These are phyloP conservation scores for Populus tremula DNA, from an alignment of 345 rosid species.

Conservation along the genomic window DNA sequence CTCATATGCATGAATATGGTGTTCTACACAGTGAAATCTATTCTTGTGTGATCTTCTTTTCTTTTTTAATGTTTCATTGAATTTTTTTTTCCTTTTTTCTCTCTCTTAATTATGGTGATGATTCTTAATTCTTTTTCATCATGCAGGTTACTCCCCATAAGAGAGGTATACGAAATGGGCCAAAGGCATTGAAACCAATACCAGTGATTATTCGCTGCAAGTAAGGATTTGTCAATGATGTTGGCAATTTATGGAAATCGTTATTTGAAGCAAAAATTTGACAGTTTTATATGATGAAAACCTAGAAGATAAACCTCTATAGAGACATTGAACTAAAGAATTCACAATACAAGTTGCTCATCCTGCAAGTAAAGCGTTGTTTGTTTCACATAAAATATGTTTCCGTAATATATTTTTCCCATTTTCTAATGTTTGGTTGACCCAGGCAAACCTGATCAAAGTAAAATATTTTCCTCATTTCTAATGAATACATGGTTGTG, in stretches of 20 bases:
- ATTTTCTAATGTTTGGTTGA: too few relatives aligned
- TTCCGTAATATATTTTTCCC: too few relatives aligned
- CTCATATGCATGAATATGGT: neutral
- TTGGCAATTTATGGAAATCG: neutral
- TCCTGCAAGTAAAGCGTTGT: neutral
- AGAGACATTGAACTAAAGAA: neutral
- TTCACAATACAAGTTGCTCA: neutral
- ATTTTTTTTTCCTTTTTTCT: neutral
- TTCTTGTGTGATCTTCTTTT: neutral
- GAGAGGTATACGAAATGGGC: constrained; percentile 86
- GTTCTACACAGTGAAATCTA: neutral
- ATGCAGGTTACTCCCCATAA: constrained; percentile 65
- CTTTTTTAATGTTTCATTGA: neutral
- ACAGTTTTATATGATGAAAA: neutral
- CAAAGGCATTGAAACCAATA: constrained; percentile 81
- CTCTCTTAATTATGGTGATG: neutral
- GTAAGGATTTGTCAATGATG: constrained; percentile 35
- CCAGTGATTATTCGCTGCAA: constrained; percentile 89
- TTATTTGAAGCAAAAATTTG: neutral
- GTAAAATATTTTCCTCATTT: neutral
- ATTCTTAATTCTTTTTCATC: neutral
- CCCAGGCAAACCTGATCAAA: too few relatives aligned
- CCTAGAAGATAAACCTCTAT: neutral
- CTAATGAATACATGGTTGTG: neutral
- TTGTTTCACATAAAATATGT: too few relatives aligned